A percentile compares a stretch with the other conserved stretches of the same genome.
Evolutionary conservation across 2,329 filamentous ascomycete genomes (phyloP).

Genomic region (Microsporum ferrugineum): DNA sequence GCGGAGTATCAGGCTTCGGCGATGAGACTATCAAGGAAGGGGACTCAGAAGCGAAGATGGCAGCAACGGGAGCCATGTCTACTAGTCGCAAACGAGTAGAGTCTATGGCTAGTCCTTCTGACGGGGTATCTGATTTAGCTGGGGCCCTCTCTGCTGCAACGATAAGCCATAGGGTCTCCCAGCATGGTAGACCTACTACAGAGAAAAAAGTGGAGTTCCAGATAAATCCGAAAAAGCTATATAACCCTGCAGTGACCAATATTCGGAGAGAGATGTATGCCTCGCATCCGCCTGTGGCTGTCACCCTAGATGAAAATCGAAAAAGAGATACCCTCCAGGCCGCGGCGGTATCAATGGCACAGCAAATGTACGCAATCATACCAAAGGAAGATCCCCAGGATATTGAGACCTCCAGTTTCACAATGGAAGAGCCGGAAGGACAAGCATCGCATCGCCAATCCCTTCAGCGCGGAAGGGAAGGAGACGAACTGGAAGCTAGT

Average conservation of each 20-base stretch:
- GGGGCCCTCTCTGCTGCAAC: slow-evolving; percentile 66
- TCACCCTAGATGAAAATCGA: slow-evolving; percentile 59
- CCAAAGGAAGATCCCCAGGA: slow-evolving; percentile 45
- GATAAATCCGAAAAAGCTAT: slow-evolving; percentile 45
- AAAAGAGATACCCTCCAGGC: slow-evolving; percentile 59
- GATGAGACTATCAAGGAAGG: slow-evolving; percentile 41
- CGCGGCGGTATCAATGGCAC: slow-evolving; percentile 73
- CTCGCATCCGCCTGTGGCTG: slow-evolving; percentile 56
- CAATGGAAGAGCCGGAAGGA: slow-evolving; percentile 3
- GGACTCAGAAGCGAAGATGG: slow-evolving; percentile 53
- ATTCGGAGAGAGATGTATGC: slow-evolving; percentile 65
- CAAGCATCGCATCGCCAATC: background rate
- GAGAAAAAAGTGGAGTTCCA: slow-evolving; percentile 30
- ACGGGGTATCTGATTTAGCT: slow-evolving; percentile 45
- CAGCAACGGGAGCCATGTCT: slow-evolving; percentile 61
- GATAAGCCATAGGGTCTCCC: slow-evolving; percentile 44
- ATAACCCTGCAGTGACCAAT: slow-evolving; percentile 52
- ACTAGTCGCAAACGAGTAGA: slow-evolving; percentile 47
- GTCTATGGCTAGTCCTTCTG: slow-evolving; percentile 43
- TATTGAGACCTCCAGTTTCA: slow-evolving; percentile 32
- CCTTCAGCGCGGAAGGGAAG: background rate
- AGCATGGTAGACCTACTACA: background rate
- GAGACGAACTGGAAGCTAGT: background rate
- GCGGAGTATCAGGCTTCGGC: background rate
- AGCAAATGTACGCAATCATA: slow-evolving; percentile 58